These are phyloP conservation scores for Lactarius indigo DNA, from an alignment of 768 basidiomycete genomes.

Conservation along the genomic window DNA sequence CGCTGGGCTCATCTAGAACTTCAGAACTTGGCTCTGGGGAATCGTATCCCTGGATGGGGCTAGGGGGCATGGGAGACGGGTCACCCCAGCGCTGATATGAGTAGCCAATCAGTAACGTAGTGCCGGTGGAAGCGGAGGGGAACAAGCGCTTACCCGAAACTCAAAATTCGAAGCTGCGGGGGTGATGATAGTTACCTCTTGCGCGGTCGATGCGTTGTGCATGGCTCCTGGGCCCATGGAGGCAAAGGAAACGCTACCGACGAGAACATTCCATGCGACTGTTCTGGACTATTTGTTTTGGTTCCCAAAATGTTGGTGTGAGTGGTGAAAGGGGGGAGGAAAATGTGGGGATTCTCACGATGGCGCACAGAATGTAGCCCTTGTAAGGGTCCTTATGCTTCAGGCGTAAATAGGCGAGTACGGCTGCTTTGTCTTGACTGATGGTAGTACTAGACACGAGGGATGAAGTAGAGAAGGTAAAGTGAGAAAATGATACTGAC, in stretches of 20 bases:
- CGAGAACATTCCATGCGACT: conserved; percentile 68
- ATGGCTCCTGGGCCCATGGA: conserved; percentile 70
- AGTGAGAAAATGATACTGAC: conserved; percentile 36
- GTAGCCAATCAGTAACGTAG: conserved; percentile 24
- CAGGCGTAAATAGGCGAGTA: conserved; percentile 72
- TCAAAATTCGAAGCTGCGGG: conserved; percentile 42
- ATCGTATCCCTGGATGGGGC: conserved; percentile 26
- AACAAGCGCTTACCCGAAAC: conserved; percentile 37
- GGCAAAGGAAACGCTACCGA: conserved; percentile 77
- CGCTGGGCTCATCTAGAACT: conserved; percentile 13
- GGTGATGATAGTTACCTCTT: conserved; percentile 73
- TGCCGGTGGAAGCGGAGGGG: conserved; percentile 51
- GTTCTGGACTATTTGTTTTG: conserved; percentile 47
- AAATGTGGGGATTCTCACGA: conserved; percentile 45
- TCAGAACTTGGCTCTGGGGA: conserved; percentile 11
- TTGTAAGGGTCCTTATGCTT: conserved; percentile 76
- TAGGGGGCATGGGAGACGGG: conserved; percentile 58
- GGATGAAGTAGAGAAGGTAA: background rate
- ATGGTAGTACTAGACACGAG: conserved; percentile 60
- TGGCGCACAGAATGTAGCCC: conserved; percentile 69
- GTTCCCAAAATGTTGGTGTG: background rate
- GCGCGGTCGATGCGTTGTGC: conserved; percentile 78
- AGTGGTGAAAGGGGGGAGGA: background rate
- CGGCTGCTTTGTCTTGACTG: conserved; percentile 73
- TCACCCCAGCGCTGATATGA: conserved; percentile 60